Base-by-base conservation (phyloP, 2,329 filamentous ascomycete genomes). In the Penicillium sp. region DNA sequence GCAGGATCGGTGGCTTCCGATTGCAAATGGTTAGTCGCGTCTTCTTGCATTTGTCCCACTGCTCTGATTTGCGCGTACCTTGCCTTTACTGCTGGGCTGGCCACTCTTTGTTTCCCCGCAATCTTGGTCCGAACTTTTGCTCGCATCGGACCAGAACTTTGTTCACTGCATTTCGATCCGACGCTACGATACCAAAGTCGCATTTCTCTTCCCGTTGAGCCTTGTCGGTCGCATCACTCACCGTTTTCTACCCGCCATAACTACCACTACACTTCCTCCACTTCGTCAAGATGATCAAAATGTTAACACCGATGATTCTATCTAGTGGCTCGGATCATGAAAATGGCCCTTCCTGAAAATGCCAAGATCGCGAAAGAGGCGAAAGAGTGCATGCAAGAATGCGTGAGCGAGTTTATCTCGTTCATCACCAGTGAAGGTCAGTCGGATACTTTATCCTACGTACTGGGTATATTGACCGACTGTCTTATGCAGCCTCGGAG, bases 301-400 rank as follows among this genome's bases (percentile, higher is more conserved):
- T 58, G 57, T 68, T 70, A 57, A 71, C 55, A 46, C 43, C 31
- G 31, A 9, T 24, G 7, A 38, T 92, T 90, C 85, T 88, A 86
- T 77, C 87, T 88, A 99, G 94, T 99, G 69, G 94, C 94, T 63
- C 89, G 94, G 53, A 97, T 99, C 75, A 99, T 99, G 94, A 99
- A 99, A 77, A 89, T 92, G 67, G 94, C 94, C 6, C 82, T 99
- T 45, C 94, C 94, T 48, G 94, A 99, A 63, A 99, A 99, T 71
- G 94, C 94, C 64, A 99, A 99, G 78, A 99, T 99, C 58, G 92
- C 92, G 56, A 99, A 99, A 73, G 94, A 99, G 73, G 94, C 94
- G 52, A 99, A 99, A 76, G 94, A 99, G 74, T 99, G 94, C 78
- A 97, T 99, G 94, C 94, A 99, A 76, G 94, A 99, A 76, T 99